A percentile compares a stretch with the other conserved stretches of the same genome.
Evolutionary conservation across 1,139 yeast species (phyloP).

Genomic region (Waltiozyma solani): DNA sequence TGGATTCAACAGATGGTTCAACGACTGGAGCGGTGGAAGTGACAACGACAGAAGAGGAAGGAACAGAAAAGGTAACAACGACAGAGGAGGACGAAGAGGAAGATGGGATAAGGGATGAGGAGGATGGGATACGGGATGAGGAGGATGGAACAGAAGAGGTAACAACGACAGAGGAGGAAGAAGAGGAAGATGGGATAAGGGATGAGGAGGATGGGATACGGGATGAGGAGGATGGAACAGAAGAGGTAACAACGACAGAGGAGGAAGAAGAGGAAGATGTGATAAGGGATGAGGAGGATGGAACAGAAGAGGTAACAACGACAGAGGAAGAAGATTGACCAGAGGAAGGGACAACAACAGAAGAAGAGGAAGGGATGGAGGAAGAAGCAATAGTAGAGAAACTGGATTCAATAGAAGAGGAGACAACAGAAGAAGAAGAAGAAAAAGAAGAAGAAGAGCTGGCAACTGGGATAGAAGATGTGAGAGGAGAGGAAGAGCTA

Average conservation of each 20-base stretch:
- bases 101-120: not conserved
- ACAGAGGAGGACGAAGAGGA: not conserved
- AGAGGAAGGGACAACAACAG: not conserved
- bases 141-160: not conserved
- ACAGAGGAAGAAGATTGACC: not conserved
- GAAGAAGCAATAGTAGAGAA: not conserved
- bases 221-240: not conserved
- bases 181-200: not conserved
- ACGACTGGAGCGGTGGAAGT: not conserved
- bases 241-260: not conserved
- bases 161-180: constrained; percentile 1
- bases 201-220: constrained; percentile 1
- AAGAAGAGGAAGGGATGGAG: constrained; percentile 1
- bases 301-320: not conserved
- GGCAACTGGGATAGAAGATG: not conserved
- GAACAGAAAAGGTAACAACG: not conserved
- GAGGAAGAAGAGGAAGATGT: not conserved
- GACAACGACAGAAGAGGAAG: not conserved
- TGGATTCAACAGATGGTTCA: not conserved
- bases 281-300: constrained; percentile 1
- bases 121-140: constrained; percentile 1
- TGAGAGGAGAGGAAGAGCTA: not conserved
- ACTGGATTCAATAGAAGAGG: not conserved
- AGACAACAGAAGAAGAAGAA: constrained; percentile 3
- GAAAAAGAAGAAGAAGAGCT: constrained; percentile 2